Evolutionary conservation across 179 eudicot species (phyloP), one percentile per base, ranked within the genome.

Genomic region (Nepenthes alata): DNA sequence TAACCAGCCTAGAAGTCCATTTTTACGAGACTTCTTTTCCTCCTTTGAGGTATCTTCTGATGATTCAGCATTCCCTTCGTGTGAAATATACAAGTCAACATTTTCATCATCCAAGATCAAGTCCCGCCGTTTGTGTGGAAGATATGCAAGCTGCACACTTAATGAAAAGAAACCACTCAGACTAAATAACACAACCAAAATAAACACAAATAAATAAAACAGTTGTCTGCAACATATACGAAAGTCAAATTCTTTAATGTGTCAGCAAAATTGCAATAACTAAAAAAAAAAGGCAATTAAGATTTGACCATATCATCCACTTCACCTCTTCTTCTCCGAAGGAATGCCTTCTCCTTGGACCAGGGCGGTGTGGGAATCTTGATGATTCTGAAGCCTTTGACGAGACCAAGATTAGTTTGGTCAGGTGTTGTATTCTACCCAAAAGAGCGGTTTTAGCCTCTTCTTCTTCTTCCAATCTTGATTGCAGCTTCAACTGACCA

Each of bases 271-370:
- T 25, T 25, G 25, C 25, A 25, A 25, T 25, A 25, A 25, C 25
- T 0, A 25, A 25, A 25, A 25, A 25, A 25, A 25, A 25, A 25
- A 0, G 1, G 25, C 25, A 25, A 25, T 25, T 25, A 25, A 25
- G 25, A 25, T 25, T 25, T 90, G 55, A 94, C 99, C 74, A 94
- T 77, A 3, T 52, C 16, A 52, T 52, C 11, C 5, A 13, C 8
- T 12, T 9, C 55, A 89, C 99, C 97, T 94, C 99, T 79, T 94
- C 99, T 77, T 94, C 99, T 60, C 99, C 99, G 70, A 94, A 94
- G 50, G 99, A 94, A 82, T 94, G 97, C 53, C 99, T 74, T 77
- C 99, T 94, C 68, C 99, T 82, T 50, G 62, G 80, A 63, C 86
- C 89, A 72, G 83, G 75, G 13, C 83, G 91, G 48, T 85, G 76